Percentiles rank a stretch among this genome's conserved stretches.
These are phyloP conservation scores for Trichoderma arundinaceum DNA, from an alignment of 2,329 filamentous ascomycete genomes.

Conservation along the genomic window DNA sequence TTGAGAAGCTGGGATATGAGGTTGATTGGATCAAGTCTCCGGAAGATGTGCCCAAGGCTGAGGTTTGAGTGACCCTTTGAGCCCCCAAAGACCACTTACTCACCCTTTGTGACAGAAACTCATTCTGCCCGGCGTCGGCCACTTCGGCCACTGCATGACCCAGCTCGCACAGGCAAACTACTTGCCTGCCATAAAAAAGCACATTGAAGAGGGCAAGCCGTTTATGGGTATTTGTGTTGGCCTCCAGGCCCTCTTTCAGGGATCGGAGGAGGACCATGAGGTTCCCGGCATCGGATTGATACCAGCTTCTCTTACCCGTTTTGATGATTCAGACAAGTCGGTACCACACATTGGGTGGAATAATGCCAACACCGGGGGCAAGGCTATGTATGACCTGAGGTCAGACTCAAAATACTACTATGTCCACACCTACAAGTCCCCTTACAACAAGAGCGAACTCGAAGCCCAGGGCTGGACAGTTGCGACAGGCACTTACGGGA, in stretches of 20 bases:
- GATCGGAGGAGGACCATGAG: slow-evolving; percentile 76
- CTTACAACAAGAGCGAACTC: slow-evolving; percentile 73
- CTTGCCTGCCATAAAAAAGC: slow-evolving; percentile 77
- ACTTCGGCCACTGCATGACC: slow-evolving; percentile 93
- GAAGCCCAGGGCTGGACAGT: slow-evolving; percentile 87
- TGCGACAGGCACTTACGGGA: slow-evolving; percentile 86
- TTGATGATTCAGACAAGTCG: slow-evolving; percentile 77
- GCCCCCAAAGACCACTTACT: slow-evolving; percentile 7
- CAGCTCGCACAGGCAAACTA: slow-evolving; percentile 85
- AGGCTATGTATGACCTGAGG: slow-evolving; percentile 74
- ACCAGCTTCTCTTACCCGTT: slow-evolving; percentile 72
- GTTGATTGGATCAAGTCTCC: slow-evolving; percentile 91
- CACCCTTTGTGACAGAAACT: slow-evolving; percentile 67
- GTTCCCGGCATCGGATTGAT: slow-evolving; percentile 79
- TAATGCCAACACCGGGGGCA: slow-evolving; percentile 70
- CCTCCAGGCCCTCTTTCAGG: slow-evolving; percentile 85
- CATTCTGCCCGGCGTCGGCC: slow-evolving; percentile 93
- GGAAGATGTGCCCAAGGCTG: slow-evolving; percentile 80
- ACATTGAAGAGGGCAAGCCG: slow-evolving; percentile 89
- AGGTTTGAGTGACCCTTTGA: slow-evolving; percentile 57
- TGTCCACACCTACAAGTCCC: slow-evolving; percentile 90
- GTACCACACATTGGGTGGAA: slow-evolving; percentile 99
- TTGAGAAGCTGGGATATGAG: slow-evolving; percentile 91
- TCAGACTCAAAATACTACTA: slow-evolving; percentile 97
- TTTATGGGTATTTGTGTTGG: slow-evolving; percentile 99